Base-by-base conservation (phyloP, 768 basidiomycete genomes). In the Suillus alpinus region DNA sequence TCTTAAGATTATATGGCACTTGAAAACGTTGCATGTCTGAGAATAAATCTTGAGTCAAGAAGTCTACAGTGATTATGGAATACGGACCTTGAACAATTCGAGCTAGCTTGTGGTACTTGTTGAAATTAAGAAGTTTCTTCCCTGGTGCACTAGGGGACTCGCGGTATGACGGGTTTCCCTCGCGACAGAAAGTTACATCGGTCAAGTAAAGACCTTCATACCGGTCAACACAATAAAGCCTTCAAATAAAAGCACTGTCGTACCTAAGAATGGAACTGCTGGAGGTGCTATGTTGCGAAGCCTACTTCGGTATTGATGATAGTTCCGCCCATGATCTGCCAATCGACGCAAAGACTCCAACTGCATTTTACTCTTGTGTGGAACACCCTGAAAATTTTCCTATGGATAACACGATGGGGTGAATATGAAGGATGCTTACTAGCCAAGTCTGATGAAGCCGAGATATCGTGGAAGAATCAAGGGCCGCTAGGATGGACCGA, bases 391-490 rank as follows among this genome's bases (percentile, higher is more conserved):
- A 44, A 44, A 64, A 47, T 13, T 1, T 18, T 18, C 39, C 18
- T 47, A 44, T 44, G 23, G 18, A 29, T 14, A 26, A 41, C 36
- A 59, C 8, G 39, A 10, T 16, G 34, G 26, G 26, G 47, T 39
- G 20, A 36, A 18, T 20, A 20, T 47, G 23, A 32, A 44, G 1
- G 18, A 59, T 55, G 81, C 91, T 75, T 71, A 95, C 95, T 67
- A 84, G 81, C 96, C 96, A 98, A 0, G 96, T 98, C 76, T 95
- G 94, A 66, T 88, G 87, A 49, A 99, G 77, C 59, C 97, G 84
- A 26, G 94, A 85, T 65, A 99, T 95, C 1, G 94, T 97, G 18
- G 95, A 96, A 16, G 94, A 96, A 72, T 98, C 96, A 61, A 99
- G 80, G 6, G 96, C 96, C 9, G 94, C 95, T 55, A 98, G 79